phyloP scores from a whole-genome alignment of 345 rosid genomes.

The Durio zibethinus region DNA sequence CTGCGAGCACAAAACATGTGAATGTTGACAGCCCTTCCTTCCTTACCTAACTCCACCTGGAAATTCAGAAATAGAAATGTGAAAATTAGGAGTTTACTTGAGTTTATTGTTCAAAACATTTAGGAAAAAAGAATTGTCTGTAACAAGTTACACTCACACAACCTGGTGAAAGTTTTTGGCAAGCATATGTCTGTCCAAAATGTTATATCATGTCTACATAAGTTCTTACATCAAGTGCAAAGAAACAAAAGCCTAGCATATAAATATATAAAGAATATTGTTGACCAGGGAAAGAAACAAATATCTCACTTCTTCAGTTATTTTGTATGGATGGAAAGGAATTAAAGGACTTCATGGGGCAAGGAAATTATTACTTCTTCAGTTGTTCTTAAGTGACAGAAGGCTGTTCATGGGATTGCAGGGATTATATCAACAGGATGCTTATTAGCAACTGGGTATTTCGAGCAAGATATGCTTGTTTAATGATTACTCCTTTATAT shows the following conservation, averaged over 20 bases:
- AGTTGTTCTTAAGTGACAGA: not conserved
- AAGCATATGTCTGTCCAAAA: not conserved
- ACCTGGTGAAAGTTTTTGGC: not conserved
- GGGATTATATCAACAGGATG: not conserved
- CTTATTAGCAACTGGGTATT: not conserved
- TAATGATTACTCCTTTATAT: not conserved
- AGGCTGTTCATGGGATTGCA: not conserved
- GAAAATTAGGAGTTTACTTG: not conserved
- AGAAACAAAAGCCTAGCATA: not conserved
- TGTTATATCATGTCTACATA: not conserved
- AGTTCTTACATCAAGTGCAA: not conserved
- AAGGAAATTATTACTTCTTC: too few species aligned
- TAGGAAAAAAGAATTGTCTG: not conserved
- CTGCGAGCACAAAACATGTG: slow-evolving; percentile 94
- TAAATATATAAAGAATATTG: not conserved
- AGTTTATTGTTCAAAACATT: not conserved
- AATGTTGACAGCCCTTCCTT: slow-evolving; percentile 95
- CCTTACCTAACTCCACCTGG: slow-evolving; percentile 83
- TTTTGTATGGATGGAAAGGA: not conserved
- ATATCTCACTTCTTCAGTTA: not conserved
- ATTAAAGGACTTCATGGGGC: not conserved
- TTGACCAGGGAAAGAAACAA: not conserved
- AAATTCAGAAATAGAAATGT: slow-evolving; percentile 1
- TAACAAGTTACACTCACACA: not conserved
- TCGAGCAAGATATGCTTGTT: not conserved